A percentile compares a stretch with the other conserved stretches of the same genome.
These are phyloP conservation scores for Fusarium luffae DNA, from an alignment of 2,329 filamentous ascomycete species.

Conservation along the genomic window DNA sequence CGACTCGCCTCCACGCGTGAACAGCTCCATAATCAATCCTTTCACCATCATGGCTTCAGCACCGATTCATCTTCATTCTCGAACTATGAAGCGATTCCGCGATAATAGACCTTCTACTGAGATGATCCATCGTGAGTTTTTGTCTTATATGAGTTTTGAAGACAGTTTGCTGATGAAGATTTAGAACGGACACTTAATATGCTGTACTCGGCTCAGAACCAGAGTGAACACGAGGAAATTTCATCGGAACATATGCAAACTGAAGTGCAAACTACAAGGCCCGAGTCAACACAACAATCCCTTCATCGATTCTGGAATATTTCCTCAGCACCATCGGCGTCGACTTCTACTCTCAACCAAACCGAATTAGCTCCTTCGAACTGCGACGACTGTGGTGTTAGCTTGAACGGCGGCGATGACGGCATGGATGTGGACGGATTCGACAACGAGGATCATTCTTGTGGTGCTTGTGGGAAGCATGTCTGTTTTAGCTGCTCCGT, in stretches of 20 bases:
- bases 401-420: conserved; percentile 42
- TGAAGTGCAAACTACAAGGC: conserved; percentile 1
- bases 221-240: conserved; percentile 22
- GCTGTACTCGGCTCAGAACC: conserved; percentile 66
- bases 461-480: conserved; percentile 63
- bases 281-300: conserved; percentile 57
- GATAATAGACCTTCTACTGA: conserved; percentile 67
- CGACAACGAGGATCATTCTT: conserved; percentile 50
- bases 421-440: conserved; percentile 55
- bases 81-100: conserved; percentile 71
- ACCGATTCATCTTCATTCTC: conserved; percentile 61
- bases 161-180: conserved; percentile 22
- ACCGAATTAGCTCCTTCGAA: conserved; percentile 44
- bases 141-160: background rate
- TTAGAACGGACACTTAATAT: conserved; percentile 68
- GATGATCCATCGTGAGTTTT: conserved; percentile 64
- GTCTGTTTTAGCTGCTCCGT: conserved; percentile 71
- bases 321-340: conserved; percentile 50
- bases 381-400: conserved; percentile 66
- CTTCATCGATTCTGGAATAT: conserved; percentile 73
- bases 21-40: conserved; percentile 47
- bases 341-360: conserved; percentile 38
- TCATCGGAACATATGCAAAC: conserved; percentile 17
- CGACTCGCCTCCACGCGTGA: conserved; percentile 50
- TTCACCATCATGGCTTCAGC: conserved; percentile 50